phyloP scores from a whole-genome alignment of 768 basidiomycete genomes.

The Naganishia vaughanmartiniae region DNA sequence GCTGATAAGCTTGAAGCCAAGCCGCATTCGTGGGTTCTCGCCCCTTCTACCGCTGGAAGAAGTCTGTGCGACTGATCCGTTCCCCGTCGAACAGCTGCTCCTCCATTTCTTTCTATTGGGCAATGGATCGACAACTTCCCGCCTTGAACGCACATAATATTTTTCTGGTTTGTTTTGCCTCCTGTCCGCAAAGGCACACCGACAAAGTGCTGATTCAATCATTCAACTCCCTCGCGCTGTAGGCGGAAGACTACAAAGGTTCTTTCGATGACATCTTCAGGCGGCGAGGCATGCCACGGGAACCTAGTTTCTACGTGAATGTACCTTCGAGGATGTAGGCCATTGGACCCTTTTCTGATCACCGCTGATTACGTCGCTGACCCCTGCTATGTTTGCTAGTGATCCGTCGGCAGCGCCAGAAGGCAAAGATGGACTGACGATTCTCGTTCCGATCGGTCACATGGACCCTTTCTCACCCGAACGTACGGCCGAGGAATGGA shows the following conservation, averaged over 20 bases:
- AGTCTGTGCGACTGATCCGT: not conserved
- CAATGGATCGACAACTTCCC: constrained; percentile 50
- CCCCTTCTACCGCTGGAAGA: too few relatives aligned
- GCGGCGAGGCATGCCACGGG: constrained; percentile 52
- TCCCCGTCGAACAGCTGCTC: constrained; percentile 47
- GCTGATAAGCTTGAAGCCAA: constrained; percentile 42
- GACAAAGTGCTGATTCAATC: not conserved
- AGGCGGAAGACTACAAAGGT: constrained; percentile 54
- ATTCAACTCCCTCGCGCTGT: not conserved
- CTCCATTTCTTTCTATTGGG: constrained; percentile 56
- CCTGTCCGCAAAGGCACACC: not conserved
- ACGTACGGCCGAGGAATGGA: constrained; percentile 46
- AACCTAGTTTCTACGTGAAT: constrained; percentile 56
- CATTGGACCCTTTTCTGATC: not conserved
- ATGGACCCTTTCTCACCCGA: constrained; percentile 36
- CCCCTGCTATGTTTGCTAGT: constrained; percentile 28
- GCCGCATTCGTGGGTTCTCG: constrained; percentile 38
- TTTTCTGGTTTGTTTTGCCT: constrained; percentile 47
- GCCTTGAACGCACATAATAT: constrained; percentile 55
- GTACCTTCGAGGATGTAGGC: constrained; percentile 52
- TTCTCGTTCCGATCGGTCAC: constrained; percentile 54
- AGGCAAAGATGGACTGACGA: constrained; percentile 53
- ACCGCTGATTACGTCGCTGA: not conserved
- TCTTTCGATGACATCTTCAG: constrained; percentile 56
- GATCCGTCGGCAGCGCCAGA: constrained; percentile 54